Evolutionary conservation across 768 basidiomycete species (phyloP).

Genomic region (Lentinula raphanica): DNA sequence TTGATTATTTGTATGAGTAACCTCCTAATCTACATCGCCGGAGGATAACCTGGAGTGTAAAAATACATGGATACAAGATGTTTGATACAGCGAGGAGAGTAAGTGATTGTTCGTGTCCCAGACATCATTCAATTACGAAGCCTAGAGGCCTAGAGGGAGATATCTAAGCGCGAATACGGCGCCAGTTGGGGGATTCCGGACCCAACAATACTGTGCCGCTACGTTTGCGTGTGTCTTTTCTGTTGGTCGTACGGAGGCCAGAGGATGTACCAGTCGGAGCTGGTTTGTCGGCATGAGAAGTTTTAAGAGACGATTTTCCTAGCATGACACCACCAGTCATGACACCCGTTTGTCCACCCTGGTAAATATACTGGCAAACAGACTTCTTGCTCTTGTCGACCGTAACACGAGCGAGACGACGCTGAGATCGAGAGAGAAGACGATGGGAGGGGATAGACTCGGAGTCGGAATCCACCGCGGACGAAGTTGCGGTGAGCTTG

Average conservation of each 20-base stretch:
- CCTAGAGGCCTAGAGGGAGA: not conserved
- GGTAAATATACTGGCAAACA: not conserved
- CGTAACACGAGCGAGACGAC: not conserved
- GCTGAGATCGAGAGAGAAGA: not conserved
- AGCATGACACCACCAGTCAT: constrained; percentile 7
- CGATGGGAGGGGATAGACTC: not conserved
- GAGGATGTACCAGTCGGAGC: not conserved
- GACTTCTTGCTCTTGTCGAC: not conserved
- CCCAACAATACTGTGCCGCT: not conserved
- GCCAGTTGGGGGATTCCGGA: not conserved
- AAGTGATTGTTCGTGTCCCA: not conserved
- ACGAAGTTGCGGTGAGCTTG: not conserved
- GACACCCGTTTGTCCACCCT: constrained; percentile 4
- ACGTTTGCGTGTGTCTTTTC: not conserved
- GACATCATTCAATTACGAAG: not conserved
- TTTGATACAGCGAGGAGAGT: not conserved
- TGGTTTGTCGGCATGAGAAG: not conserved
- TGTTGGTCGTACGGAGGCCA: not conserved
- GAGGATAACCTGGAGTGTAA: not conserved
- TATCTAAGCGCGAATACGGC: not conserved
- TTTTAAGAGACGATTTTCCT: not conserved
- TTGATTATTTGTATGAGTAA: too few relatives aligned
- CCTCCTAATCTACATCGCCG: not conserved
- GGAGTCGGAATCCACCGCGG: not conserved
- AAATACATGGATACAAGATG: not conserved